These are phyloP conservation scores for Colletotrichum sp. DNA, from an alignment of 2,329 filamentous ascomycete species.

Conservation along the genomic window DNA sequence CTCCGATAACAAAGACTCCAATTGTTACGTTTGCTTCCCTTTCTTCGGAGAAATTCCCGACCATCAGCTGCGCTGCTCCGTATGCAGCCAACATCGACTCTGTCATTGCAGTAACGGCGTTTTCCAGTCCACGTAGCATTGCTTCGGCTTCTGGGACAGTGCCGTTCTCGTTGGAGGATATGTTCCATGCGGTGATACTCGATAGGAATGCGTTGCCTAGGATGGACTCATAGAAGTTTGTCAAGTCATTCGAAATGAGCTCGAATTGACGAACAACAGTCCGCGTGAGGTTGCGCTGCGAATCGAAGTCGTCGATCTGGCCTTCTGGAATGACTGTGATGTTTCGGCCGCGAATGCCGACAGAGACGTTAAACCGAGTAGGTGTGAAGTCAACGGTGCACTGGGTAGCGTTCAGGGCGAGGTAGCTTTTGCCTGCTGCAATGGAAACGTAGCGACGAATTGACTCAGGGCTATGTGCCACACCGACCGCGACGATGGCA, in stretches of 20 bases:
- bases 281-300: constrained; percentile 32
- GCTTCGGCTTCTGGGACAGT: not conserved
- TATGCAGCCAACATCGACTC: constrained; percentile 33
- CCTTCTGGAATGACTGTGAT: constrained; percentile 28
- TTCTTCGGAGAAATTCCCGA: constrained; percentile 23
- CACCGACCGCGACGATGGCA: constrained; percentile 36
- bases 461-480: constrained; percentile 26
- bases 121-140: constrained; percentile 20
- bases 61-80: constrained; percentile 37
- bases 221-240: constrained; percentile 39
- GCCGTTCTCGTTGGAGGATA: not conserved
- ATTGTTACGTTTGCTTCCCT: constrained; percentile 20
- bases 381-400: constrained; percentile 33
- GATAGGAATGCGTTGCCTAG: constrained; percentile 38
- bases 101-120: constrained; percentile 23
- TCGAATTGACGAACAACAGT: constrained; percentile 37
- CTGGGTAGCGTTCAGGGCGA: constrained; percentile 34
- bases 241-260: constrained; percentile 40
- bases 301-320: constrained; percentile 28
- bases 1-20: not conserved
- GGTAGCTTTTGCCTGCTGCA: constrained; percentile 33
- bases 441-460: constrained; percentile 33
- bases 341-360: constrained; percentile 30
- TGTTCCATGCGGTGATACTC: constrained; percentile 27
- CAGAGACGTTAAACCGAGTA: constrained; percentile 32